Percentiles rank a stretch among this genome's conserved stretches.
Conservation (phyloP, 1,139 yeast genomes). For the Insectozyma bohioensis region DNA sequence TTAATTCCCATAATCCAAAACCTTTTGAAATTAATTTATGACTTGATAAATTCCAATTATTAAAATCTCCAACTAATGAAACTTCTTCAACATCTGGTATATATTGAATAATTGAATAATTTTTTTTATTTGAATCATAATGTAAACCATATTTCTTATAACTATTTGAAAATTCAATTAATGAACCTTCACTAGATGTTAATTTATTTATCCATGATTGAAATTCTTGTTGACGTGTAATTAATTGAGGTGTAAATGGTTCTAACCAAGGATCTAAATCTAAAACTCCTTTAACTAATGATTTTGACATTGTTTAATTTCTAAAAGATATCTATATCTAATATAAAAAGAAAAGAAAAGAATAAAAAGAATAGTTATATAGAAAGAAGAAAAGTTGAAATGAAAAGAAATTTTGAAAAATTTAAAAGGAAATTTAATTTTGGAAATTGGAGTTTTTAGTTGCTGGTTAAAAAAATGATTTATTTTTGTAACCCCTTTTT, state of each 20-base stretch:
- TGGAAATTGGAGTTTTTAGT: too few species aligned
- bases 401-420: too few species aligned
- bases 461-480: too few species aligned
- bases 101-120: conserved; percentile 75
- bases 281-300: conserved; percentile 53
- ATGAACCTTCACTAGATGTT: conserved; percentile 45
- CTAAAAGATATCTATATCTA: too few species aligned
- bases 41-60: conserved; percentile 67
- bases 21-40: conserved; percentile 56
- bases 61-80: conserved; percentile 85
- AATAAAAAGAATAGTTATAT: too few species aligned
- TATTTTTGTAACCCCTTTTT: too few species aligned
- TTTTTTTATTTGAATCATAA: conserved; percentile 46
- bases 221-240: conserved; percentile 51
- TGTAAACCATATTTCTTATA: conserved; percentile 79
- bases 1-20: conserved; percentile 69
- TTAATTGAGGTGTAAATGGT: conserved; percentile 64
- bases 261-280: conserved; percentile 84
- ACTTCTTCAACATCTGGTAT: conserved; percentile 84
- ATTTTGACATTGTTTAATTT: conserved; percentile 10
- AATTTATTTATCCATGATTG: conserved; percentile 45
- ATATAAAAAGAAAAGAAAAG: too few species aligned
- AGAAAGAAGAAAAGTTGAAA: too few species aligned
- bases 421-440: too few species aligned
- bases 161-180: conserved; percentile 52